Evolutionary conservation across 495 filamentous ascomycete species (phyloP).

Genomic region (Penicillium macrosclerotiorum): DNA sequence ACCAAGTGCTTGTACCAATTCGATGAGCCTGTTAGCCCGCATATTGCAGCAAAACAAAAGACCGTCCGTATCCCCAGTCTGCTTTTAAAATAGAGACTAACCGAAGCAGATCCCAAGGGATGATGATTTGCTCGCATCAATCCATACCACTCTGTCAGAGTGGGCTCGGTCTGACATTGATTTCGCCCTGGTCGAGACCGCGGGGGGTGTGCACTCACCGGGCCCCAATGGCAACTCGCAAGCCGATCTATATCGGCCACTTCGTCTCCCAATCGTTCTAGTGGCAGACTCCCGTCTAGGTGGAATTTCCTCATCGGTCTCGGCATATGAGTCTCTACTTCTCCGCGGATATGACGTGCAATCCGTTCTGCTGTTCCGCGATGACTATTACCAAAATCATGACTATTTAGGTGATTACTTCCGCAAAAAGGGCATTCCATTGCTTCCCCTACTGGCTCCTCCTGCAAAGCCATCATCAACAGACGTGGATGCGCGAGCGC

Average conservation of each 20-base stretch:
- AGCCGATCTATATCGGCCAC: slow-evolving; percentile 68
- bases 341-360: slow-evolving; percentile 74
- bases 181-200: slow-evolving; percentile 67
- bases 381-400: slow-evolving; percentile 61
- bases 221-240: slow-evolving; percentile 71
- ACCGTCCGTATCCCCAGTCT: slow-evolving; percentile 14
- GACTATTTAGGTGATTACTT: slow-evolving; percentile 65
- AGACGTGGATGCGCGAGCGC: slow-evolving; percentile 29
- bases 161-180: slow-evolving; percentile 38
- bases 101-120: slow-evolving; percentile 41
- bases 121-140: slow-evolving; percentile 42
- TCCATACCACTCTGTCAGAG: slow-evolving; percentile 44
- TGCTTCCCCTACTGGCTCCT: slow-evolving; percentile 52
- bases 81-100: slow-evolving; percentile 3
- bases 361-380: slow-evolving; percentile 60
- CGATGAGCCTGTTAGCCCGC: slow-evolving; percentile 68
- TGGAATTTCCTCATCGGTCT: slow-evolving; percentile 71
- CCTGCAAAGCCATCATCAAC: slow-evolving; percentile 36
- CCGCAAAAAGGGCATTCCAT: slow-evolving; percentile 51
- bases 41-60: slow-evolving; percentile 58
- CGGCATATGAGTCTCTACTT: slow-evolving; percentile 69
- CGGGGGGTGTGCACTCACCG: slow-evolving; percentile 73
- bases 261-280: slow-evolving; percentile 69
- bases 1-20: slow-evolving; percentile 68
- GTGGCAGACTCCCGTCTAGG: slow-evolving; percentile 69